Conservation (phyloP, 305 asterid species). For the Lippia alba region DNA sequence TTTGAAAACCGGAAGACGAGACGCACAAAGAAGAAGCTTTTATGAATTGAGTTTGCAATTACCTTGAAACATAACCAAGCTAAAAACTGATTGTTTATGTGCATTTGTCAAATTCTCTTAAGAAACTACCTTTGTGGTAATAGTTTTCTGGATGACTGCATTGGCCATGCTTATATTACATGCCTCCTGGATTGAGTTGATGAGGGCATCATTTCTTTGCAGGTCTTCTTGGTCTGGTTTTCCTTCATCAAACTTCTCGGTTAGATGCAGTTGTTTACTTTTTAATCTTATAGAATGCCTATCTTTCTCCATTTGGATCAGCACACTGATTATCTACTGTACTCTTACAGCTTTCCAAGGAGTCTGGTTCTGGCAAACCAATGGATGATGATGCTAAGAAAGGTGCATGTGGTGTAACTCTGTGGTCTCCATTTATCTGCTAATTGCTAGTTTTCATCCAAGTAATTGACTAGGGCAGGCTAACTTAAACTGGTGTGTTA, state of each 20-base stretch:
- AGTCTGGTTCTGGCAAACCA: constrained; percentile 51
- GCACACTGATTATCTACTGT: constrained; percentile 17
- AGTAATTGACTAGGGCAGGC: constrained; percentile 13
- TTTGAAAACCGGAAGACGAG: too few relatives aligned
- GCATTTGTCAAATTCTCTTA: constrained; percentile 10
- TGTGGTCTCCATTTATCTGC: constrained; percentile 18
- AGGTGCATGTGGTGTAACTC: constrained; percentile 47
- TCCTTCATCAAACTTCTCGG: constrained; percentile 62
- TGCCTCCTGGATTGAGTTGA: constrained; percentile 24
- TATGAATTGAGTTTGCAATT: too few relatives aligned
- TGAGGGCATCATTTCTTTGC: constrained; percentile 39
- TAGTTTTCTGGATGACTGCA: constrained; percentile 25
- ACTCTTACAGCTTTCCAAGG: constrained; percentile 46
- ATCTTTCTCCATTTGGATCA: constrained; percentile 8
- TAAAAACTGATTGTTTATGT: background rate
- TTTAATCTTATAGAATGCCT: constrained; percentile 18
- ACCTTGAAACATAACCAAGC: too few relatives aligned
- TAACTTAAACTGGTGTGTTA: constrained; percentile 10
- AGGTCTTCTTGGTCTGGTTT: constrained; percentile 84
- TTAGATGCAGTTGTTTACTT: constrained; percentile 39
- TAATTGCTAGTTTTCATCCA: constrained; percentile 1
- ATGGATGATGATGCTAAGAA: constrained; percentile 48
- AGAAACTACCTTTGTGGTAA: constrained; percentile 18
- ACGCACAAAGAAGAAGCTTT: too few relatives aligned
- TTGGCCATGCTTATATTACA: background rate